Evolutionary conservation across 1,284 basidiomycete species (phyloP).

Genomic region (Stereum hirsutum): DNA sequence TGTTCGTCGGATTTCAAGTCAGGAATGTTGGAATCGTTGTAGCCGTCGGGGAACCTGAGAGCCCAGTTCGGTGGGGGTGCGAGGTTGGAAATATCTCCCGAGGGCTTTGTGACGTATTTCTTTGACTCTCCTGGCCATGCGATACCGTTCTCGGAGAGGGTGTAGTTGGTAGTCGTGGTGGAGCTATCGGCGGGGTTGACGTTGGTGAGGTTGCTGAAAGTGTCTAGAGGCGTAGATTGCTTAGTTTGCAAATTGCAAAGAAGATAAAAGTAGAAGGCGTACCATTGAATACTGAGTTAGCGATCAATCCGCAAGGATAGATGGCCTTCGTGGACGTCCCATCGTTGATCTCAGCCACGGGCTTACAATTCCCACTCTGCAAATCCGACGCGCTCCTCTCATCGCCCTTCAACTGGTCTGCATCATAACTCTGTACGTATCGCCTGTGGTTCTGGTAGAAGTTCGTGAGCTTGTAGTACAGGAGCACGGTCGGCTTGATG

Average conservation of each 20-base stretch:
- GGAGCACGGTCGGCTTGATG: constrained; percentile 70
- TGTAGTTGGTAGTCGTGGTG: constrained; percentile 47
- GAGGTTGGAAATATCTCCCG: constrained; percentile 53
- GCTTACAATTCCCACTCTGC: constrained; percentile 81
- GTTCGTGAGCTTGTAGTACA: constrained; percentile 96
- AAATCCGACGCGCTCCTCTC: constrained; percentile 43
- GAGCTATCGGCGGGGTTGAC: constrained; percentile 43
- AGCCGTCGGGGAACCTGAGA: constrained; percentile 63
- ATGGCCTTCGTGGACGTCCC: constrained; percentile 47
- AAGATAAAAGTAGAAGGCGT: constrained; percentile 14
- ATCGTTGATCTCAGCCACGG: constrained; percentile 44
- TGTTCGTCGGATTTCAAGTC: constrained; percentile 80
- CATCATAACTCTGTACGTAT: constrained; percentile 90
- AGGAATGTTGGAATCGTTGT: constrained; percentile 62
- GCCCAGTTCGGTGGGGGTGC: constrained; percentile 93
- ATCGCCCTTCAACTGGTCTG: constrained; percentile 81
- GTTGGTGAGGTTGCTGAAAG: constrained; percentile 60
- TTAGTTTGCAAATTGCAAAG: not conserved
- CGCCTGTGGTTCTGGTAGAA: constrained; percentile 98
- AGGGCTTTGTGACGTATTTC: constrained; percentile 70
- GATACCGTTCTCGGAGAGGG: constrained; percentile 77
- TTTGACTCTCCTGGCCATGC: constrained; percentile 92
- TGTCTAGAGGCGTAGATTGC: constrained; percentile 42
- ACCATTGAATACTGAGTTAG: constrained; percentile 98
- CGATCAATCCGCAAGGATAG: constrained; percentile 96